These are phyloP conservation scores for Boletus pseudopeckii DNA, from an alignment of 768 basidiomycete species.

Conservation along the genomic window DNA sequence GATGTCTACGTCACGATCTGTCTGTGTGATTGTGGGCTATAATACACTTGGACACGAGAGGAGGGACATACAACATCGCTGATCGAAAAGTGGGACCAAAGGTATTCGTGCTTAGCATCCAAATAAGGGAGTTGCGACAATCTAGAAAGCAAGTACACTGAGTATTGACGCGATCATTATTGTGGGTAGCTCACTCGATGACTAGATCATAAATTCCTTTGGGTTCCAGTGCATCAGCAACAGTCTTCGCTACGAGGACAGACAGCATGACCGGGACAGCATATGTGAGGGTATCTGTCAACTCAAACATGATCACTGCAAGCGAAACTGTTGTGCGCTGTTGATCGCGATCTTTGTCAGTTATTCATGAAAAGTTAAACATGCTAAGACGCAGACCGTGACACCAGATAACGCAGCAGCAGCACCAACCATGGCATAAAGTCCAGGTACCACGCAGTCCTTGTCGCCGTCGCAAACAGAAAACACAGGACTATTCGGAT, in stretches of 20 bases:
- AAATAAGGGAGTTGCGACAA: conserved; percentile 89
- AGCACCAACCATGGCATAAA: conserved; percentile 96
- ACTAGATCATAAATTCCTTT: conserved; percentile 97
- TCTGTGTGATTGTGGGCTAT: conserved; percentile 39
- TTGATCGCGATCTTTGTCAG: conserved; percentile 7
- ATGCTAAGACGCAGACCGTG: conserved; percentile 50
- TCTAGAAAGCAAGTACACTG: conserved; percentile 28
- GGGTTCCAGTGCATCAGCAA: conserved; percentile 42
- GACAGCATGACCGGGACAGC: conserved; percentile 86
- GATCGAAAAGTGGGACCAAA: conserved; percentile 78
- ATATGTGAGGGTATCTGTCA: conserved; percentile 91
- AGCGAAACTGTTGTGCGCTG: conserved; percentile 88
- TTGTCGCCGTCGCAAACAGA: conserved; percentile 57
- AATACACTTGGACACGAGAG: not conserved
- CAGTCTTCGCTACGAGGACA: conserved; percentile 59
- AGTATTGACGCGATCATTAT: not conserved
- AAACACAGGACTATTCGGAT: conserved; percentile 64
- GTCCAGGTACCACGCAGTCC: conserved; percentile 82
- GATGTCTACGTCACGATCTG: conserved; percentile 59
- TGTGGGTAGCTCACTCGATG: conserved; percentile 55
- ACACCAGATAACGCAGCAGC: conserved; percentile 95
- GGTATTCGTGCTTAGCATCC: conserved; percentile 84
- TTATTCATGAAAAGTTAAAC: not conserved
- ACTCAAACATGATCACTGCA: conserved; percentile 94
- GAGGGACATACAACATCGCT: conserved; percentile 65